These are phyloP conservation scores for Saccharomyces jurei DNA, from an alignment of 805 yeast genomes.

Conservation along the genomic window DNA sequence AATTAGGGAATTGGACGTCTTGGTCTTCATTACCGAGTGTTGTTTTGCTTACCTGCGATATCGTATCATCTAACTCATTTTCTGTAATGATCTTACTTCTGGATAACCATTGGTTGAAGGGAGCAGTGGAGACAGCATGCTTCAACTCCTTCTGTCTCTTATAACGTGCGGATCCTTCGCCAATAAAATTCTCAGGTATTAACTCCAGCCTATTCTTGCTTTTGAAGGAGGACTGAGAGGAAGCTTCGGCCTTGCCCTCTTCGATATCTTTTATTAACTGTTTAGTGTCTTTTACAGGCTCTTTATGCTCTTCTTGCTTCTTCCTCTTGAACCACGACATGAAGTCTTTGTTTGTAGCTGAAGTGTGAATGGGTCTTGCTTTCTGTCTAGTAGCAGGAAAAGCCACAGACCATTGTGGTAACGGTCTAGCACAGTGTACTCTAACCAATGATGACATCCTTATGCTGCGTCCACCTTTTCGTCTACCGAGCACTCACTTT, in stretches of 20 bases:
- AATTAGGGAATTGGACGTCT: constrained; percentile 20
- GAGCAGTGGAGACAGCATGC: constrained; percentile 12
- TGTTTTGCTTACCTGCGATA: constrained; percentile 3
- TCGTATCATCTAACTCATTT: constrained; percentile 21
- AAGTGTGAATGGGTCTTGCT: constrained; percentile 21
- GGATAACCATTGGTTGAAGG: constrained; percentile 32
- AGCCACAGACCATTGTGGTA: background rate
- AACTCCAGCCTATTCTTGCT: constrained; percentile 19
- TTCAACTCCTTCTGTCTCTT: constrained; percentile 5
- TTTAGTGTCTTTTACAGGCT: constrained; percentile 19
- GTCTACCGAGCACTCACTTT: background rate
- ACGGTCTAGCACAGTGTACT: background rate
- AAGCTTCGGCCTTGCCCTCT: constrained; percentile 1
- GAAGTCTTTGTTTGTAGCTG: constrained; percentile 24
- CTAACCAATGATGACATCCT: background rate
- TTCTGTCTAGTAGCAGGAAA: background rate
- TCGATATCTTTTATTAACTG: constrained; percentile 33
- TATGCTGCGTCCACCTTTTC: background rate
- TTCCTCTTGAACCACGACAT: constrained; percentile 36
- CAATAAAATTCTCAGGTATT: constrained; percentile 25
- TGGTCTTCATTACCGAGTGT: constrained; percentile 2
- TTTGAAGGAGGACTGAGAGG: background rate
- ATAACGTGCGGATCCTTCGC: constrained; percentile 17
- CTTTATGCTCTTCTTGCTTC: constrained; percentile 14
- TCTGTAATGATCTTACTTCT: constrained; percentile 18